These are phyloP conservation scores for Brassica juncea DNA, from an alignment of 345 rosid genomes.

Conservation along the genomic window DNA sequence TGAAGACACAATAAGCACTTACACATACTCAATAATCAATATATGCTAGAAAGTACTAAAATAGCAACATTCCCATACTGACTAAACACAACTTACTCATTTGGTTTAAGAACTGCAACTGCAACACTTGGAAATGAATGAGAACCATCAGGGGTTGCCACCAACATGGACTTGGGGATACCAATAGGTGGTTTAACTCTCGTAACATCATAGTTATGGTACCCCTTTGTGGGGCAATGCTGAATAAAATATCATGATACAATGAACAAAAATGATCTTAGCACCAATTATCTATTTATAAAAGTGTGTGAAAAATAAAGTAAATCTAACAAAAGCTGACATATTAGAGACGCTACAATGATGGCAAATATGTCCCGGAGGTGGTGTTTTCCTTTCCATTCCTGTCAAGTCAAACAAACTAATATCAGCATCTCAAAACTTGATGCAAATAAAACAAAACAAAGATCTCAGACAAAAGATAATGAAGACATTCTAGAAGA, in stretches of 20 bases:
- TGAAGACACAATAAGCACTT: background rate
- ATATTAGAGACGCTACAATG: conserved; percentile 93
- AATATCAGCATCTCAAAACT: conserved; percentile 22
- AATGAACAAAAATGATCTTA: background rate
- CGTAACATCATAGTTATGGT: conserved; percentile 83
- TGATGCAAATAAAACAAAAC: background rate
- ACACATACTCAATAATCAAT: background rate
- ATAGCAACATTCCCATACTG: background rate
- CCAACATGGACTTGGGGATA: conserved; percentile 96
- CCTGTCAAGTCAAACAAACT: conserved; percentile 51
- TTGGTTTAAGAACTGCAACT: conserved; percentile 90
- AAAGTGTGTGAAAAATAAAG: background rate
- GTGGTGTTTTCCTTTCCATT: conserved; percentile 94
- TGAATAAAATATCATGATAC: conserved; percentile 91
- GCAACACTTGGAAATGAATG: conserved; percentile 97
- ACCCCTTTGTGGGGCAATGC: conserved; percentile 98
- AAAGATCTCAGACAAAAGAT: background rate
- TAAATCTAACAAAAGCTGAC: conserved; percentile 24
- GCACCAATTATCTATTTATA: background rate
- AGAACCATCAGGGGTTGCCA: conserved; percentile 94
- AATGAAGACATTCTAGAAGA: background rate
- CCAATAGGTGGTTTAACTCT: conserved; percentile 96
- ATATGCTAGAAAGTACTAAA: background rate
- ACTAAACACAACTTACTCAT: conserved; percentile 62
- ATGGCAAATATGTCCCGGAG: conserved; percentile 92